phyloP scores from a whole-genome alignment of 257 asterid species.

The Przewalskia tangutica region DNA sequence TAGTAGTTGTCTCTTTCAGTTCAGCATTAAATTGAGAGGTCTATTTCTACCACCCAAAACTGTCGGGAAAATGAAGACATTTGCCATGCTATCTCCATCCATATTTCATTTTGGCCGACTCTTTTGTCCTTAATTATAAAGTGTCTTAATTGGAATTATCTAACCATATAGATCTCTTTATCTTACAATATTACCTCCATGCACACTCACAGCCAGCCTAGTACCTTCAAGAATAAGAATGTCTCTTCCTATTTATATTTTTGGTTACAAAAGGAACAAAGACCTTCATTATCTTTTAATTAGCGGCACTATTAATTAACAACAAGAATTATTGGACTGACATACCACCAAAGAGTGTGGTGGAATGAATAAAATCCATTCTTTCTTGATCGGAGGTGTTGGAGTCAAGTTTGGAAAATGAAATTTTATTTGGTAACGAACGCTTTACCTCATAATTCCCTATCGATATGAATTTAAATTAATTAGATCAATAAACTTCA shows the following conservation, averaged over 20 bases:
- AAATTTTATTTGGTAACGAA: too few species aligned
- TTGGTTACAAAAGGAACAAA: not conserved
- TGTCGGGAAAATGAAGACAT: not conserved
- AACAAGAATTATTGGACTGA: too few species aligned
- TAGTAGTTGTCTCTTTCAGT: conserved; percentile 11
- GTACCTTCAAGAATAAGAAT: not conserved
- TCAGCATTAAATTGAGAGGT: conserved; percentile 17
- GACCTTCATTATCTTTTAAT: not conserved
- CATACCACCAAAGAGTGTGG: too few species aligned
- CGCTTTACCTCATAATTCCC: not conserved
- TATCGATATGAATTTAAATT: not conserved
- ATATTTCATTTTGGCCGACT: not conserved
- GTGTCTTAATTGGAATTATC: not conserved
- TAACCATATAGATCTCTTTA: too few species aligned
- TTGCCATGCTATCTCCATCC: not conserved
- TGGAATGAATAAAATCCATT: not conserved
- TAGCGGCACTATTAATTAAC: not conserved
- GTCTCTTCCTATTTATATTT: not conserved
- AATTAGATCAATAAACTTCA: not conserved
- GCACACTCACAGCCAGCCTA: not conserved
- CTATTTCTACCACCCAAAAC: conserved; percentile 12
- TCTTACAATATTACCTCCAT: not conserved
- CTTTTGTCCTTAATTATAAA: not conserved
- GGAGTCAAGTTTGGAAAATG: not conserved
- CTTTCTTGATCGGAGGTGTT: not conserved